These are phyloP conservation scores for Withania somnifera DNA, from an alignment of 305 asterid genomes.

Conservation along the genomic window DNA sequence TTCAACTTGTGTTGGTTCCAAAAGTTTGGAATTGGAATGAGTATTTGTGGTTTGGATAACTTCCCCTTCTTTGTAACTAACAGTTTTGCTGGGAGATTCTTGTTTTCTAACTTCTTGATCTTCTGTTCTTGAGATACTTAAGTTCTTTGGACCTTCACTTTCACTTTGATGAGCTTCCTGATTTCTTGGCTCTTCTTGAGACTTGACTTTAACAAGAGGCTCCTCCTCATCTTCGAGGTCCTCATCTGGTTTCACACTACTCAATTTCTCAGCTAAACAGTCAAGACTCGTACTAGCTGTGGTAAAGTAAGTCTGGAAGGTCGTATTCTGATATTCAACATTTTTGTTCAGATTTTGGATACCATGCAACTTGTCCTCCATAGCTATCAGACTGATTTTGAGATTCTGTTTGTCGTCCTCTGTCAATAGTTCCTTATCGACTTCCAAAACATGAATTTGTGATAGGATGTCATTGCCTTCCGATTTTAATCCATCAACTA, in stretches of 20 bases:
- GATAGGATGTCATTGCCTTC: slow-evolving; percentile 42
- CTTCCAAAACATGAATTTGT: slow-evolving; percentile 38
- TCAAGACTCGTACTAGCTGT: slow-evolving; percentile 42
- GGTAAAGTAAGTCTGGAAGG: slow-evolving; percentile 36
- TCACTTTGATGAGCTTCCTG: background rate
- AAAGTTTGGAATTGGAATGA: slow-evolving; percentile 18
- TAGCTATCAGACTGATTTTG: slow-evolving; percentile 28
- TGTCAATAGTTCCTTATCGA: slow-evolving; percentile 20
- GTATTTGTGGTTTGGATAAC: slow-evolving; percentile 13
- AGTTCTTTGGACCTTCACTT: background rate
- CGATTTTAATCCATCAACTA: slow-evolving; percentile 37
- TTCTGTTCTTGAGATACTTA: background rate
- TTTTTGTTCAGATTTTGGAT: slow-evolving; percentile 47
- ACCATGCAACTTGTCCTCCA: slow-evolving; percentile 51
- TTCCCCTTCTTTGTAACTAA: slow-evolving; percentile 6
- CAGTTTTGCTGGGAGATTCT: slow-evolving; percentile 14
- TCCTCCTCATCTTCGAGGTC: slow-evolving; percentile 15
- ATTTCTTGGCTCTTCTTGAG: slow-evolving; percentile 5
- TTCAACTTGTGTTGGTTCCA: slow-evolving; percentile 18
- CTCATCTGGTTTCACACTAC: slow-evolving; percentile 45
- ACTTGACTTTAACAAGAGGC: background rate
- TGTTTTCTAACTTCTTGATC: slow-evolving; percentile 24
- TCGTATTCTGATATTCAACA: slow-evolving; percentile 40
- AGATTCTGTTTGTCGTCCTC: slow-evolving; percentile 20
- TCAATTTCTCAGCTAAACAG: slow-evolving; percentile 40